Evolutionary conservation across 2,329 filamentous ascomycete species (phyloP).

Genomic region (Epichloe aotearoae): DNA sequence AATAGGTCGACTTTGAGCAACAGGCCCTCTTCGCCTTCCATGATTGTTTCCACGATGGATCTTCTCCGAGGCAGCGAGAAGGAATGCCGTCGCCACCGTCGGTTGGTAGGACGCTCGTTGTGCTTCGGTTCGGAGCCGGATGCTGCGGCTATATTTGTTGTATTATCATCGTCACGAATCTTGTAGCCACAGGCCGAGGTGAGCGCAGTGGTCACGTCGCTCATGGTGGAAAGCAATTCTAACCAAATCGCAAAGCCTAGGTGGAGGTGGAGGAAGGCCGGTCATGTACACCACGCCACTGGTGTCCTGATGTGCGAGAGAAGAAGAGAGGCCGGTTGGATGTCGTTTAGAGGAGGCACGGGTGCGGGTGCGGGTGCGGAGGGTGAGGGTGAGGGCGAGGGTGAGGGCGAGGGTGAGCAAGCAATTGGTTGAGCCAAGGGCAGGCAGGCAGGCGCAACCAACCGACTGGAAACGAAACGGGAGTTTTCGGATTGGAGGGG

Average conservation of each 20-base stretch:
- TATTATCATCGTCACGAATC: slow-evolving; percentile 12
- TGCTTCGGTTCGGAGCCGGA: slow-evolving; percentile 28
- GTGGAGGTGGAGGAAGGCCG: not conserved
- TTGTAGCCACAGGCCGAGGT: slow-evolving; percentile 24
- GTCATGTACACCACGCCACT: not conserved
- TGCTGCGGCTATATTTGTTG: slow-evolving; percentile 22
- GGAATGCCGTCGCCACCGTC: slow-evolving; percentile 41
- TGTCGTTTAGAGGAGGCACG: not conserved
- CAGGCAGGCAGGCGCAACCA: no score
- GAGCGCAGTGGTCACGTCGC: slow-evolving; percentile 24
- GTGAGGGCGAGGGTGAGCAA: not conserved
- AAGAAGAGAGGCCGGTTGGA: not conserved
- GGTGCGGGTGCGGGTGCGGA: not conserved
- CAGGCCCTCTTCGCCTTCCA: slow-evolving; percentile 49
- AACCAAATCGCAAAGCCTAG: not conserved
- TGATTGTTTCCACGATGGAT: slow-evolving; percentile 45
- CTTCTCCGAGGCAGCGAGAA: slow-evolving; percentile 43
- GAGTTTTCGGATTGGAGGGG: no score
- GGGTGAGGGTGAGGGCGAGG: not conserved
- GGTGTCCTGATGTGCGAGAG: not conserved
- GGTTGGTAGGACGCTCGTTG: slow-evolving; percentile 14
- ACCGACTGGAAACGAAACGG: no score
- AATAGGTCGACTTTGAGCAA: slow-evolving; percentile 63
- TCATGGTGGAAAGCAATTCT: slow-evolving; percentile 16
- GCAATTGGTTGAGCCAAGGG: slow-evolving; percentile 2